A percentile compares a stretch with the other conserved stretches of the same genome.
Evolutionary conservation across 805 yeast species (phyloP).

Genomic region (Maudiozyma barnettii): DNA sequence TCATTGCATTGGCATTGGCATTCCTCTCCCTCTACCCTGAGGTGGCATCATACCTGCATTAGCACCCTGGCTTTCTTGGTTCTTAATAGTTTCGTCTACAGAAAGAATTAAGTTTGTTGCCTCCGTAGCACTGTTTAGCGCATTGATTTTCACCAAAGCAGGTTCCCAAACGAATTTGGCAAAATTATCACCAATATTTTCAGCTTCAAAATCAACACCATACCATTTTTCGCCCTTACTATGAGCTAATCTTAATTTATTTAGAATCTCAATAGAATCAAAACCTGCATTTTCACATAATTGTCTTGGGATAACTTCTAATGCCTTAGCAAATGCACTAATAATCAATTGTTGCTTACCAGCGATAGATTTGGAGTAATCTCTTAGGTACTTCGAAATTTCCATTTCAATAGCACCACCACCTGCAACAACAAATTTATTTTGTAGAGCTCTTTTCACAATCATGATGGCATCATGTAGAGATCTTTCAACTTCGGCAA

Average conservation of each 20-base stretch:
- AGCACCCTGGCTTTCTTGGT: conserved; percentile 52
- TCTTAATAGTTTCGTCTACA: conserved; percentile 90
- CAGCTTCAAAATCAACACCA: conserved; percentile 87
- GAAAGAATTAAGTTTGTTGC: conserved; percentile 88
- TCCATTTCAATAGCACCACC: conserved; percentile 99
- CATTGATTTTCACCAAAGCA: conserved; percentile 83
- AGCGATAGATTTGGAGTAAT: conserved; percentile 75
- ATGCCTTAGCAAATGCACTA: conserved; percentile 85
- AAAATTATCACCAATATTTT: conserved; percentile 74
- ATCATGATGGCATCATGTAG: conserved; percentile 98
- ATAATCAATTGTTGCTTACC: conserved; percentile 94
- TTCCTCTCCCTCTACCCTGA: conserved; percentile 64
- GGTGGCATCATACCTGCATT: conserved; percentile 42
- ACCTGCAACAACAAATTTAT: conserved; percentile 86
- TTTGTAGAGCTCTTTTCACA: conserved; percentile 87
- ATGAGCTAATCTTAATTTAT: conserved; percentile 84
- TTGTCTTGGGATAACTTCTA: conserved; percentile 95
- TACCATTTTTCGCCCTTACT: conserved; percentile 87
- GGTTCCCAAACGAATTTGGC: conserved; percentile 96
- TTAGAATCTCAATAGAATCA: conserved; percentile 91
- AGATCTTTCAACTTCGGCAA: conserved; percentile 96
- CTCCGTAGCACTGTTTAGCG: conserved; percentile 92
- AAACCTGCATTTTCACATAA: conserved; percentile 98
- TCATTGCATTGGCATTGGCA: conserved; percentile 35
- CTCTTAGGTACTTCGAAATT: conserved; percentile 77